Conservation (phyloP, 257 asterid genomes). For the Ocimum tenuiflorum region DNA sequence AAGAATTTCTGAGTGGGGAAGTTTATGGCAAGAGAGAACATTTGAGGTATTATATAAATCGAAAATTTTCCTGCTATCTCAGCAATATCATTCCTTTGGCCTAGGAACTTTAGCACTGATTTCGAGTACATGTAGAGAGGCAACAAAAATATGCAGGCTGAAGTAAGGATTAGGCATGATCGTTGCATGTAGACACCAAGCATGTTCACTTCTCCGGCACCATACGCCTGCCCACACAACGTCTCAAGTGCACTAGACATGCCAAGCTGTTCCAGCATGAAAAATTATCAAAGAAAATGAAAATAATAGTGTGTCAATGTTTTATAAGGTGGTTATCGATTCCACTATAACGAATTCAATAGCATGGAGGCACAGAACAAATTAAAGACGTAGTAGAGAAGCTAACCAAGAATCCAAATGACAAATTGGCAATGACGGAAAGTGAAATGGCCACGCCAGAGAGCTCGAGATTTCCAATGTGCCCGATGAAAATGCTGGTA, state of each 20-base stretch:
- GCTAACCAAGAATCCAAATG: constrained; percentile 92
- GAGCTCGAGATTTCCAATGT: constrained; percentile 85
- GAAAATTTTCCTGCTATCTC: constrained; percentile 75
- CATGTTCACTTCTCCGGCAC: constrained; percentile 78
- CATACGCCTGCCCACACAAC: constrained; percentile 87
- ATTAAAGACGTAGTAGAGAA: neutral
- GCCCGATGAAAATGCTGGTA: constrained; percentile 82
- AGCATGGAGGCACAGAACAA: neutral
- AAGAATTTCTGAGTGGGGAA: constrained; percentile 86
- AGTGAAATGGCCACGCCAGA: constrained; percentile 81
- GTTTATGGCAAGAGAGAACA: constrained; percentile 79
- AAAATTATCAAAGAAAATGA: neutral
- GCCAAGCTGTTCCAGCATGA: constrained; percentile 47
- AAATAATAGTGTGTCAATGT: neutral
- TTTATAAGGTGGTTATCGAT: neutral
- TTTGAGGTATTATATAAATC: constrained; percentile 65
- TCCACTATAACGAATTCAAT: too few species aligned
- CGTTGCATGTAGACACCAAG: constrained; percentile 84
- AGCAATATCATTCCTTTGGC: constrained; percentile 73
- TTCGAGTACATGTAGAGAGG: constrained; percentile 68
- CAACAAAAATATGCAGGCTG: constrained; percentile 48
- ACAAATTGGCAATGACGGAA: constrained; percentile 79
- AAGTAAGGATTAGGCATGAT: constrained; percentile 68
- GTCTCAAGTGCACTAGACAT: constrained; percentile 98
- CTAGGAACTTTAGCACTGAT: constrained; percentile 57